Evolutionary conservation across 306 rosid species (phyloP), one percentile per base, ranked within the genome.

Genomic region (Morella rubra): DNA sequence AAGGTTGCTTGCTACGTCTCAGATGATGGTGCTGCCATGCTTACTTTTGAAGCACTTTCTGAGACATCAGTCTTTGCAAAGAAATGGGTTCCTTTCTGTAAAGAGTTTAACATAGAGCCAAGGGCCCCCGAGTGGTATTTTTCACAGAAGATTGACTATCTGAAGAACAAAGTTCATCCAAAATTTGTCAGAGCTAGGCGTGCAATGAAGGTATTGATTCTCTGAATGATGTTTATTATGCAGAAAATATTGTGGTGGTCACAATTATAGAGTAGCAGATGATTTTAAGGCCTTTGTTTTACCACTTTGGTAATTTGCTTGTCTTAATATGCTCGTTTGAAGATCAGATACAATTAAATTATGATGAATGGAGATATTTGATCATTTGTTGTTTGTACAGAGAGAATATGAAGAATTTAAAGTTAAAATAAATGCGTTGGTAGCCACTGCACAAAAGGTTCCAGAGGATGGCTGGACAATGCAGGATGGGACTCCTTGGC

Each of bases 391-490:
- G 58, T 18, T 76, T 24, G 66, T 75, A 19, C 87, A 92, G 97
- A 92, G 99, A 81, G 99, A 92, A 8, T 95, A 95, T 59, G 97
- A 92, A 88, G 97, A 95, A 73, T 95, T 95, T 83, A 95, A 95
- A 81, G 97, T 95, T 76, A 84, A 90, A 71, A 85, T 95, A 76
- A 95, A 95, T 86, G 85, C 91, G 40, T 79, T 95, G 83, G 99
- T 95, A 67, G 90, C 95, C 51, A 90, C 90, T n/a, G 91, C 99
- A 45, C 96, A 85, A 70, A 95, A 92, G 78, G 97, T 92, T 85
- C 97, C 97, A 0, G 99, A 95, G 81, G 99, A 95, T 56, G 99
- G 99, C 70, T 95, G 99, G 99, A 95, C 99, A 73, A 95, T 95
- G 99, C 97, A 92, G 75, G 99, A 95, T 76, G 99, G 99, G 60